These are phyloP conservation scores for Trichoderma guizhouense DNA, from an alignment of 2,329 filamentous ascomycete genomes.

Conservation along the genomic window DNA sequence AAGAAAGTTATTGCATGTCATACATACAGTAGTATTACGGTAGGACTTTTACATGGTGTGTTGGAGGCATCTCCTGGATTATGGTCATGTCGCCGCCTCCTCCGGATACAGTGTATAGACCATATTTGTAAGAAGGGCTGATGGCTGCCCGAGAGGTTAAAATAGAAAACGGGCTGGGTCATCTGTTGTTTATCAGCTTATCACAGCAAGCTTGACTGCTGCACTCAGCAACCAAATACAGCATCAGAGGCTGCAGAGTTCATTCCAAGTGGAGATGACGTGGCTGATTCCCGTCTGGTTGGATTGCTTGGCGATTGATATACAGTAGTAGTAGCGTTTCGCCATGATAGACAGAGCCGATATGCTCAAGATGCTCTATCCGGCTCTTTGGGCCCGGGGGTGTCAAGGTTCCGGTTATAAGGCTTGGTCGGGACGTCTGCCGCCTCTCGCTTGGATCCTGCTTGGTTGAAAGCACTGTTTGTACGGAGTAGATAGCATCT, in stretches of 20 bases:
- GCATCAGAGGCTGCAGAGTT: slow-evolving; percentile 11
- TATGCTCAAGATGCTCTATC: background rate
- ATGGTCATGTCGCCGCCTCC: background rate
- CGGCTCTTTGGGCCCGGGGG: background rate
- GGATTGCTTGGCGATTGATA: background rate
- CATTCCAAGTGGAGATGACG: slow-evolving; percentile 10
- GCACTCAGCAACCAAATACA: background rate
- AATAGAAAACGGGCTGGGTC: background rate
- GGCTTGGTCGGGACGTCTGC: slow-evolving; percentile 1
- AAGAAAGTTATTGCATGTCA: background rate
- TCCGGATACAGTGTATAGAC: background rate
- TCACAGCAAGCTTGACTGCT: background rate
- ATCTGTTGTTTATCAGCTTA: slow-evolving; percentile 12
- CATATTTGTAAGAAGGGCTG: background rate
- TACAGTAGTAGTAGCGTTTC: background rate
- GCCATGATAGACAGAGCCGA: background rate
- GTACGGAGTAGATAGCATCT: background rate
- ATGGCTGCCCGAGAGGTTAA: background rate
- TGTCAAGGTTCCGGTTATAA: background rate
- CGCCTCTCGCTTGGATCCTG: background rate
- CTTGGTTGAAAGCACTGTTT: background rate
- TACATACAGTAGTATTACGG: background rate
- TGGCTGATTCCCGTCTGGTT: slow-evolving; percentile 2
- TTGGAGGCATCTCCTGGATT: background rate
- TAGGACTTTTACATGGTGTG: background rate